Conservation (phyloP, 2,329 filamentous ascomycete species). For the Fusarium zealandicum region DNA sequence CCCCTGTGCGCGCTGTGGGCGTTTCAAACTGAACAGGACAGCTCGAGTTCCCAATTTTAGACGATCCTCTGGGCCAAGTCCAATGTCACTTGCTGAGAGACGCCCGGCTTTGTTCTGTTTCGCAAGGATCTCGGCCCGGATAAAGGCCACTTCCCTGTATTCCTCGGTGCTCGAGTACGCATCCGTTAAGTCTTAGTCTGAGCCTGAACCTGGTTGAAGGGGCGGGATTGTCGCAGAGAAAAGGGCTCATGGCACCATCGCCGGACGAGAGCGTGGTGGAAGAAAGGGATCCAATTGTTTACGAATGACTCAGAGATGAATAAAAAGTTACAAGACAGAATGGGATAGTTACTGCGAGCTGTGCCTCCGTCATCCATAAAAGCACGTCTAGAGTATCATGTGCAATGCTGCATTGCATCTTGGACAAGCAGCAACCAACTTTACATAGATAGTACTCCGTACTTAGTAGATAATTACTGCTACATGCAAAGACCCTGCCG, state of each 20-base stretch:
- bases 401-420: constrained; percentile 7
- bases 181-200: not conserved
- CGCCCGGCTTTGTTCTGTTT: constrained; percentile 8
- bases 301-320: constrained; percentile 7
- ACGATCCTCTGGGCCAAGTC: constrained; percentile 12
- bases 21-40: constrained; percentile 20
- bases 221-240: not conserved
- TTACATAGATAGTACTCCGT: not conserved
- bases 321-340: not conserved
- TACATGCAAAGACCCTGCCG: constrained; percentile 20
- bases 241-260: not conserved
- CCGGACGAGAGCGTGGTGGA: not conserved
- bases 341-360: constrained; percentile 6
- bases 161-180: constrained; percentile 10
- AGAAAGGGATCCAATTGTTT: not conserved
- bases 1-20: constrained; percentile 18
- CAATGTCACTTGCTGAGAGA: constrained; percentile 9
- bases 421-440: constrained; percentile 6
- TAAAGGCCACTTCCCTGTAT: constrained; percentile 29
- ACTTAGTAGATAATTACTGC: no score
- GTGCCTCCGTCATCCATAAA: not conserved
- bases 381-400: not conserved
- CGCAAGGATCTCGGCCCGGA: constrained; percentile 24
- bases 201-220: constrained; percentile 9
- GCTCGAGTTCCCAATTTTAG: constrained; percentile 19